Evolutionary conservation across 2,329 filamentous ascomycete genomes (phyloP).

Genomic region (Phoma herbarum): DNA sequence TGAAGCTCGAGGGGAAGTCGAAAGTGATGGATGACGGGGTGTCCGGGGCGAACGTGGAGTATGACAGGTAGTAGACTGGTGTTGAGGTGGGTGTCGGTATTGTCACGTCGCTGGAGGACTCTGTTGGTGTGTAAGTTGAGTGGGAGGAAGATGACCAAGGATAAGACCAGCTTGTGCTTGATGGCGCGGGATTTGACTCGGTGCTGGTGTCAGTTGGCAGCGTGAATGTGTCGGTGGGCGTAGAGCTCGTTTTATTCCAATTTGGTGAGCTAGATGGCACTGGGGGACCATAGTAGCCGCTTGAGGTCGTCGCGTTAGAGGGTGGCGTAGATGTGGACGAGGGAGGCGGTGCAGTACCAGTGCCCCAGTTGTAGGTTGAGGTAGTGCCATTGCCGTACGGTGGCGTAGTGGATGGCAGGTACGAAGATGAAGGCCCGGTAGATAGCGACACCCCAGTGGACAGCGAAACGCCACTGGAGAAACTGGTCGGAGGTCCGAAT

Average conservation of each 20-base stretch:
- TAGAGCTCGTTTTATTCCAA: constrained; percentile 10
- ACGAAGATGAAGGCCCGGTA: constrained; percentile 4
- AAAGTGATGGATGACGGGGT: constrained; percentile 11
- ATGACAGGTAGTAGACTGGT: constrained; percentile 5
- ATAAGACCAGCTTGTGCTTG: constrained; percentile 3
- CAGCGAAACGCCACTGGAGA: not conserved
- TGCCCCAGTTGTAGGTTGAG: constrained; percentile 1
- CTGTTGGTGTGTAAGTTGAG: constrained; percentile 2
- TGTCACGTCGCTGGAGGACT: not conserved
- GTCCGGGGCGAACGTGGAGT: not conserved
- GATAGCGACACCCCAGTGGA: constrained; percentile 11
- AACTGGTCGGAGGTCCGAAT: constrained; percentile 1
- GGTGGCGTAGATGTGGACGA: constrained; percentile 3
- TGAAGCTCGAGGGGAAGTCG: constrained; percentile 11
- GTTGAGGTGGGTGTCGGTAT: constrained; percentile 2
- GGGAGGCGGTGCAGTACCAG: not conserved
- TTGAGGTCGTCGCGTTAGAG: constrained; percentile 5
- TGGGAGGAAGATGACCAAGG: not conserved
- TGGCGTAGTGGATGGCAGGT: constrained; percentile 10
- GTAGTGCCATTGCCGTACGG: constrained; percentile 15
- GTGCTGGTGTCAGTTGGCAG: constrained; percentile 5
- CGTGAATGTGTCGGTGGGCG: constrained; percentile 9
- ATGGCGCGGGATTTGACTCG: not conserved
- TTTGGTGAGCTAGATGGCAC: constrained; percentile 1
- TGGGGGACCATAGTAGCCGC: constrained; percentile 13